Percentiles rank a stretch among this genome's conserved stretches.
phyloP scores from a whole-genome alignment of 768 basidiomycete genomes.

The Coprinopsis sp. region DNA sequence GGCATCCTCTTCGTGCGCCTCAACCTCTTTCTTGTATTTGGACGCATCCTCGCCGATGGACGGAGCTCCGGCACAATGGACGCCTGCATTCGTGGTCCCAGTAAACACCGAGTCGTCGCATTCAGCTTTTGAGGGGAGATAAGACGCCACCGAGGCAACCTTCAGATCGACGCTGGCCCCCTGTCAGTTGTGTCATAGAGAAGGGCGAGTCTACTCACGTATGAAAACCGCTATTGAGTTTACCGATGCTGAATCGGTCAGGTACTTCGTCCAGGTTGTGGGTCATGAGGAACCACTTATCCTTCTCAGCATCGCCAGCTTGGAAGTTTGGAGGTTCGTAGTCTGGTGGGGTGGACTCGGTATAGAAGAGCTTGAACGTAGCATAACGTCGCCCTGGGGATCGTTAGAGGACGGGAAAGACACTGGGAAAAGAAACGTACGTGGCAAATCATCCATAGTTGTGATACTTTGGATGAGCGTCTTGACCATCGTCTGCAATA shows the following conservation, averaged over 20 bases:
- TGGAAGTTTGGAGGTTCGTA: constrained; percentile 84
- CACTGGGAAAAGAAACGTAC: constrained; percentile 35
- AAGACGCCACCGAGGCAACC: constrained; percentile 68
- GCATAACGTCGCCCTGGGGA: constrained; percentile 69
- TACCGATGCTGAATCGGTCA: constrained; percentile 66
- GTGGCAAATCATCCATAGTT: constrained; percentile 75
- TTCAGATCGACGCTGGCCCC: constrained; percentile 58
- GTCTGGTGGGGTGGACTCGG: constrained; percentile 69
- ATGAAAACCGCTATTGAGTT: constrained; percentile 68
- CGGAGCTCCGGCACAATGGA: constrained; percentile 31
- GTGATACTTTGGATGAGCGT: constrained; percentile 74
- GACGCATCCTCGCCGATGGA: constrained; percentile 58
- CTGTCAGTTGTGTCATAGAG: background rate
- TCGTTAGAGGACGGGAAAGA: background rate
- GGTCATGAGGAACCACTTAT: constrained; percentile 80
- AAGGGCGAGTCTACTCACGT: constrained; percentile 38
- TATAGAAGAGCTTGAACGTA: constrained; percentile 87
- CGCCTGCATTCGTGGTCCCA: constrained; percentile 38
- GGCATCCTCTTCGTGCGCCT: constrained; percentile 62
- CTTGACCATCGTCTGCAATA: constrained; percentile 61
- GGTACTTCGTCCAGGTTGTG: constrained; percentile 69
- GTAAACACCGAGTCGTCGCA: constrained; percentile 53
- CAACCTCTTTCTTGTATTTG: constrained; percentile 47
- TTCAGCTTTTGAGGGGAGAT: constrained; percentile 60
- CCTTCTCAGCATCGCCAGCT: constrained; percentile 63